phyloP scores from a whole-genome alignment of 805 yeast genomes.

The Candida endomychidarum region DNA sequence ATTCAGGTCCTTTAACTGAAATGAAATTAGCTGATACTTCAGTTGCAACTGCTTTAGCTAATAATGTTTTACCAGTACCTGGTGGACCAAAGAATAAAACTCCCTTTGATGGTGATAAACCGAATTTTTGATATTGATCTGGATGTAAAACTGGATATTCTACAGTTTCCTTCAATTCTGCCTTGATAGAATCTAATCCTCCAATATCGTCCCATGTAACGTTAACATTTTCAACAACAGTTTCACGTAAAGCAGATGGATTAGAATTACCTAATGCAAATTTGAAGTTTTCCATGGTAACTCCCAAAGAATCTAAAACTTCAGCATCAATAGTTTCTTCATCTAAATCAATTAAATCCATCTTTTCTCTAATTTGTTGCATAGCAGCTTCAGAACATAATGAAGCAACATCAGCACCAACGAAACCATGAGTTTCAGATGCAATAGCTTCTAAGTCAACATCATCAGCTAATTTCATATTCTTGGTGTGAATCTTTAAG shows the following conservation, averaged over 20 bases:
- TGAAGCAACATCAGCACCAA: constrained; percentile 98
- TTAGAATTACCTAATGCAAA: constrained; percentile 97
- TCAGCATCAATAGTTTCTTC: constrained; percentile 98
- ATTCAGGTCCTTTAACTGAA: constrained; percentile 95
- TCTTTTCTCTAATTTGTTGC: constrained; percentile 99
- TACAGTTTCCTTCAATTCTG: constrained; percentile 96
- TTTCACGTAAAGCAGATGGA: constrained; percentile 98
- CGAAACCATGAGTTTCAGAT: constrained; percentile 98
- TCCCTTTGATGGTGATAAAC: constrained; percentile 97
- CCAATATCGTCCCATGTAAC: constrained; percentile 99
- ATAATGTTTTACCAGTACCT: constrained; percentile 98
- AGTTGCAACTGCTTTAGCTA: constrained; percentile 99
- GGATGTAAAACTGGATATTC: constrained; percentile 99
- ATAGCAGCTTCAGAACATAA: constrained; percentile 99
- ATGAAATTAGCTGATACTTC: constrained; percentile 98
- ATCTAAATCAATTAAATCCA: constrained; percentile 95
- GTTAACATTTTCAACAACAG: constrained; percentile 97
- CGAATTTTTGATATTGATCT: constrained; percentile 97
- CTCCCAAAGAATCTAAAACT: constrained; percentile 92
- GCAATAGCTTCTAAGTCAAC: constrained; percentile 96
- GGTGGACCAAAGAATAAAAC: constrained; percentile 99
- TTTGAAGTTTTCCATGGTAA: constrained; percentile 98
- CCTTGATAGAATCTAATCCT: constrained; percentile 94
- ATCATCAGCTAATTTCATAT: constrained; percentile 94
- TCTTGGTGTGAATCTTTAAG: constrained; percentile 94